These are phyloP conservation scores for Aspergillus olivimuriae DNA, from an alignment of 495 filamentous ascomycete species.

Conservation along the genomic window DNA sequence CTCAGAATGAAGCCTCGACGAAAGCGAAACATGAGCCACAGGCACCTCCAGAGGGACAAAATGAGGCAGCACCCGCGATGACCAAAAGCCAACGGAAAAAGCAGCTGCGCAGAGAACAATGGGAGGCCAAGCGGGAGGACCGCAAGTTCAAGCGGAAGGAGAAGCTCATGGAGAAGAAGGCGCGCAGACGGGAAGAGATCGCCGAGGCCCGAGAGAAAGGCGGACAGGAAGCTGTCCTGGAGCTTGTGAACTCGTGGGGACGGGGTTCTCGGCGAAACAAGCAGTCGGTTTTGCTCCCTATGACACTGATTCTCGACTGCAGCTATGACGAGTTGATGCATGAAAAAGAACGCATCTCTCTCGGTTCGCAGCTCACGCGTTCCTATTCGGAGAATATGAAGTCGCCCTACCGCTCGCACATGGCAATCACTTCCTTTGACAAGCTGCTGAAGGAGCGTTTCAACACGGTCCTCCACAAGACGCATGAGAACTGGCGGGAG, in stretches of 20 bases:
- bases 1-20: conserved; percentile 5
- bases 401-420: conserved; percentile 55
- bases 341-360: conserved; percentile 72
- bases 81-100: conserved; percentile 85
- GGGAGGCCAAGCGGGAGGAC: conserved; percentile 60
- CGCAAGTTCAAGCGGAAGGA: conserved; percentile 68
- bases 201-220: conserved; percentile 24
- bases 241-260: conserved; percentile 33
- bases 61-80: conserved; percentile 27
- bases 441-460: conserved; percentile 72
- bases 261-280: conserved; percentile 20
- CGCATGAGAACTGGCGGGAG: conserved; percentile 73
- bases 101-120: conserved; percentile 54
- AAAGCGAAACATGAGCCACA: conserved; percentile 2
- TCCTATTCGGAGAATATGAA: conserved; percentile 81
- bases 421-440: conserved; percentile 70
- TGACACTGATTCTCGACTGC: conserved; percentile 83
- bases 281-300: conserved; percentile 51
- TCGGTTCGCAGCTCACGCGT: conserved; percentile 75
- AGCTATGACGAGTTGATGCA: conserved; percentile 87
- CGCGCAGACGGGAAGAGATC: conserved; percentile 44
- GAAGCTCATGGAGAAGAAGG: conserved; percentile 58
- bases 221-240: conserved; percentile 22
- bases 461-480: conserved; percentile 60
- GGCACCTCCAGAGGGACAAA: conserved; percentile 7